Evolutionary conservation across 179 eudicot species (phyloP).

Genomic region (Patellifolia procumbens): DNA sequence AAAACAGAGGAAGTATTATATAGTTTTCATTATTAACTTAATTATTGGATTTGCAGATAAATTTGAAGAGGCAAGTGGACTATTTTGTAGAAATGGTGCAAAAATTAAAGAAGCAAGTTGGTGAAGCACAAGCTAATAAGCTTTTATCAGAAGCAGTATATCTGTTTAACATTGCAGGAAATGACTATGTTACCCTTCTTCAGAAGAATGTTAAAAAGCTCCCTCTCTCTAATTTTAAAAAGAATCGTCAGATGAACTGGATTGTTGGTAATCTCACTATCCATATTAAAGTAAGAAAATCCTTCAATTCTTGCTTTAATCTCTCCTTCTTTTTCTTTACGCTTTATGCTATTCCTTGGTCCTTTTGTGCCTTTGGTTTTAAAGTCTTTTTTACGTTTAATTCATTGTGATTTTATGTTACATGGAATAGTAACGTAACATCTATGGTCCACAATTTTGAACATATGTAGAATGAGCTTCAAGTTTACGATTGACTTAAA

Average conservation of each 20-base stretch:
- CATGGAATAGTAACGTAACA: too few species aligned
- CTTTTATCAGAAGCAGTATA: constrained; percentile 48
- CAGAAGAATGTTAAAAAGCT: constrained; percentile 33
- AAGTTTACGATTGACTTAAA: too few species aligned
- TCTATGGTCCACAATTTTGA: too few species aligned
- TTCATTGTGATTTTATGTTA: background rate
- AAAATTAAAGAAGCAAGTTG: constrained; percentile 36
- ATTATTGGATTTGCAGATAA: constrained; percentile 32
- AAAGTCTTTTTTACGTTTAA: background rate
- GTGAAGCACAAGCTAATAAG: constrained; percentile 38
- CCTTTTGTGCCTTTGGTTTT: background rate
- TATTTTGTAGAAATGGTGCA: constrained; percentile 37
- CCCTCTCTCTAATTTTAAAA: constrained; percentile 26
- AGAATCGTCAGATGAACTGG: constrained; percentile 31
- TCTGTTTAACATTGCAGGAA: constrained; percentile 50
- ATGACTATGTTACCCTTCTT: constrained; percentile 47
- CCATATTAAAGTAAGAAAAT: constrained; percentile 41
- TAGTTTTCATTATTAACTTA: too few species aligned
- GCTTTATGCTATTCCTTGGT: too few species aligned
- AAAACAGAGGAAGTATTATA: too few species aligned
- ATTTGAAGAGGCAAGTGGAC: constrained; percentile 44
- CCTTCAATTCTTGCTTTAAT: too few species aligned
- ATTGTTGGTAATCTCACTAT: constrained; percentile 42
- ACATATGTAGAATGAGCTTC: too few species aligned
- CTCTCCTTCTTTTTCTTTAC: background rate